Percentiles rank a stretch among this genome's conserved stretches.
phyloP scores from a whole-genome alignment of 2,329 filamentous ascomycete species.

The Drechslera avenae region DNA sequence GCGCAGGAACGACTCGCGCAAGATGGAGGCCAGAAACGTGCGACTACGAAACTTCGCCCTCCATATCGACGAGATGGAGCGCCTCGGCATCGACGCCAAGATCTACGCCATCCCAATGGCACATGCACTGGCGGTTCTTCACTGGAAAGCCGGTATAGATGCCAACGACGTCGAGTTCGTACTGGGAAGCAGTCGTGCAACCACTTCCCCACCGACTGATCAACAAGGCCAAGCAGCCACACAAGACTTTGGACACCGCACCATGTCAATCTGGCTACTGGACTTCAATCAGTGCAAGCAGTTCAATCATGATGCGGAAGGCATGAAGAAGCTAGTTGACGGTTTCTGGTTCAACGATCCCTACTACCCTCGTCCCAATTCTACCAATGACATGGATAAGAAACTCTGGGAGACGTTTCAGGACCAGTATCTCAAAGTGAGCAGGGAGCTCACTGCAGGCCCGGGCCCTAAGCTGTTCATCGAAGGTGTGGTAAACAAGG shows the following conservation, averaged over 20 bases:
- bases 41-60: slow-evolving; percentile 58
- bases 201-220: neutral
- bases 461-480: too few species aligned
- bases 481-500: too few species aligned
- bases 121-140: slow-evolving; percentile 55
- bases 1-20: slow-evolving; percentile 22
- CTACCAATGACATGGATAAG: neutral
- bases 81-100: slow-evolving; percentile 42
- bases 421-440: neutral
- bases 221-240: neutral
- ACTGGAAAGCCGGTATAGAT: slow-evolving; percentile 56
- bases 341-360: slow-evolving; percentile 13
- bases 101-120: slow-evolving; percentile 55
- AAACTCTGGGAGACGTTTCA: neutral
- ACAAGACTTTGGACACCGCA: neutral
- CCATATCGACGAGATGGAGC: slow-evolving; percentile 57
- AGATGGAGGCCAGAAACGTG: slow-evolving; percentile 27
- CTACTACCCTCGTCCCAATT: slow-evolving; percentile 11
- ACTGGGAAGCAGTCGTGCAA: slow-evolving; percentile 37
- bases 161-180: slow-evolving; percentile 63
- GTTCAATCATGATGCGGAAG: neutral
- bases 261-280: neutral
- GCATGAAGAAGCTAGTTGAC: slow-evolving; percentile 2
- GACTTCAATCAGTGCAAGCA: slow-evolving; percentile 4
- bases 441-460: too few species aligned